These are phyloP conservation scores for Colletotrichum nymphaeae DNA, from an alignment of 2,329 filamentous ascomycete genomes.

Conservation along the genomic window DNA sequence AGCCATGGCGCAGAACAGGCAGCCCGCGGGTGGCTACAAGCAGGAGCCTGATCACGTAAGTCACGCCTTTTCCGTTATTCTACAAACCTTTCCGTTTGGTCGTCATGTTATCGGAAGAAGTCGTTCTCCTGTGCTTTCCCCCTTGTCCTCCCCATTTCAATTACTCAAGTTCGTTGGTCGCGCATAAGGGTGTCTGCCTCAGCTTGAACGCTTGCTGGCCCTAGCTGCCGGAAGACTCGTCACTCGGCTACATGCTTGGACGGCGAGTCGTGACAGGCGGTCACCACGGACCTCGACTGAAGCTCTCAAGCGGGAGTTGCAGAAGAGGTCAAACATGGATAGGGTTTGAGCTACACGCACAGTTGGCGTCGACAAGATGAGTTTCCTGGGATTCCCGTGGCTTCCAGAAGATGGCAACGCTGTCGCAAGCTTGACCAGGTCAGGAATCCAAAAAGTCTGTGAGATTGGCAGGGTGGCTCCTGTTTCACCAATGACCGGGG, in stretches of 20 bases:
- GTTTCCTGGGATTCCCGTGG: slow-evolving; percentile 43
- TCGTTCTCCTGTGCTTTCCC: background rate
- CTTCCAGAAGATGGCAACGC: slow-evolving; percentile 55
- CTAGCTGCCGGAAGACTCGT: slow-evolving; percentile 22
- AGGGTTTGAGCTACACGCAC: slow-evolving; percentile 35
- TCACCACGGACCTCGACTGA: slow-evolving; percentile 24
- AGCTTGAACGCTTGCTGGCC: slow-evolving; percentile 14
- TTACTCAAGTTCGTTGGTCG: slow-evolving; percentile 11
- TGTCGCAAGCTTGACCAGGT: slow-evolving; percentile 58
- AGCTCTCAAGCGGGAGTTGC: slow-evolving; percentile 26
- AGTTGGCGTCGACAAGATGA: slow-evolving; percentile 26
- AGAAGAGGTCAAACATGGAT: slow-evolving; percentile 29
- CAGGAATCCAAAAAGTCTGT: slow-evolving; percentile 50
- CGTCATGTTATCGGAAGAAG: background rate
- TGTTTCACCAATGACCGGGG: slow-evolving; percentile 65
- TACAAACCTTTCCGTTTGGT: background rate
- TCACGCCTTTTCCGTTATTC: slow-evolving; percentile 28
- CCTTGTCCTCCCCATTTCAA: background rate
- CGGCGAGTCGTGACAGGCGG: slow-evolving; percentile 36
- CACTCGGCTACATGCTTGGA: slow-evolving; percentile 28
- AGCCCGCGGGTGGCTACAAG: slow-evolving; percentile 41
- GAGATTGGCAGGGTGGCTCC: slow-evolving; percentile 61
- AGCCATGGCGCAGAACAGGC: slow-evolving; percentile 39
- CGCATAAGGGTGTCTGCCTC: slow-evolving; percentile 31
- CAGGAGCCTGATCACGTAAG: slow-evolving; percentile 46